Percentiles rank a stretch among this genome's conserved stretches.
Conservation (phyloP, 352 stramenopile genomes). For the Pythium aquatile region DNA sequence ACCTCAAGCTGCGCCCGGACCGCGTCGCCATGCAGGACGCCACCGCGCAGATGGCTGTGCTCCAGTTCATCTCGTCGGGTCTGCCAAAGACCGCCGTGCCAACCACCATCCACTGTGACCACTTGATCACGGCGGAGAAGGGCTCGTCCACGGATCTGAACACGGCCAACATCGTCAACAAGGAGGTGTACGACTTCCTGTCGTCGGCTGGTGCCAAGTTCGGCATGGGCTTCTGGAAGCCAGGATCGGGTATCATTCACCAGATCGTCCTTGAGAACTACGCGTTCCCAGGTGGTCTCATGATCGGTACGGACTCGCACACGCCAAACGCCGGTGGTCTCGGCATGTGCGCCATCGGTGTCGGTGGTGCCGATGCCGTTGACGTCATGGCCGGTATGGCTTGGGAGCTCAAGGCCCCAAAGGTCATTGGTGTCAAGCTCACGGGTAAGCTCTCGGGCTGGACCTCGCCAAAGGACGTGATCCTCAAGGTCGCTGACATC, state of each 20-base stretch:
- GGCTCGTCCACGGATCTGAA: conserved; percentile 84
- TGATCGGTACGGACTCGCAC: conserved; percentile 95
- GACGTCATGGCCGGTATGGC: conserved; percentile 94
- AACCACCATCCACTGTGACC: conserved; percentile 94
- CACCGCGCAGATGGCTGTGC: conserved; percentile 93
- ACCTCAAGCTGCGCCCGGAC: conserved; percentile 92
- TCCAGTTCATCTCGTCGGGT: conserved; percentile 95
- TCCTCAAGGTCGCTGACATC: conserved; percentile 94
- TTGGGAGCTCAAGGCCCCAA: conserved; percentile 94
- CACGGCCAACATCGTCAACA: conserved; percentile 89
- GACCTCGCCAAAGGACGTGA: conserved; percentile 93
- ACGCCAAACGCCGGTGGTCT: conserved; percentile 92
- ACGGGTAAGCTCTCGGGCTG: conserved; percentile 92
- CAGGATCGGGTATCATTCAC: conserved; percentile 92
- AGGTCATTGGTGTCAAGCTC: conserved; percentile 94
- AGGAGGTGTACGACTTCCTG: conserved; percentile 93
- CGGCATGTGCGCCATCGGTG: conserved; percentile 92
- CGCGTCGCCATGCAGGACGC: conserved; percentile 94
- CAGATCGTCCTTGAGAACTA: conserved; percentile 96
- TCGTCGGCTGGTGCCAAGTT: conserved; percentile 91
- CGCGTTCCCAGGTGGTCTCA: conserved; percentile 92
- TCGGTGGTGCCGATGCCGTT: conserved; percentile 90
- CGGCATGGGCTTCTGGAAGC: conserved; percentile 94
- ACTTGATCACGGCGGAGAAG: conserved; percentile 94
- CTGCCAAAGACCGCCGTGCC: conserved; percentile 91